Evolutionary conservation across 176 grass and related monocot genomes (phyloP).

Genomic region (Aegilops bicornis): DNA sequence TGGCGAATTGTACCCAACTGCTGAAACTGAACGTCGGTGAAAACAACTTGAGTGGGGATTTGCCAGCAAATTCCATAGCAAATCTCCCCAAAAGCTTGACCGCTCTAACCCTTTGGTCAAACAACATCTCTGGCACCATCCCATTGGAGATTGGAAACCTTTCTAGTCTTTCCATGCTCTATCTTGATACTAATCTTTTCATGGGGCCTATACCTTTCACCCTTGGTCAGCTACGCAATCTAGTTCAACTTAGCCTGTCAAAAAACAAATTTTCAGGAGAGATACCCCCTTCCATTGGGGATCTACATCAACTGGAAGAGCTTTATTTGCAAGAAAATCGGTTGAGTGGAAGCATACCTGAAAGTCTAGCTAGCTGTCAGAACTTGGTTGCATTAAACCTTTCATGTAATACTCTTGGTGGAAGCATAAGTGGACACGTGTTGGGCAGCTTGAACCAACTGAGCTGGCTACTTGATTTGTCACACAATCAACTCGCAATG

Average conservation of each 20-base stretch:
- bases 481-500: not conserved
- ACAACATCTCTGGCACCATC: not conserved
- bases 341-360: not conserved
- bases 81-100: conserved; percentile 21
- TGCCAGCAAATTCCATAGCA: not conserved
- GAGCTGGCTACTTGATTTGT: not conserved
- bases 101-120: not conserved
- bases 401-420: not conserved
- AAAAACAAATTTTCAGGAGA: not conserved
- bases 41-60: conserved; percentile 21
- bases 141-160: not conserved
- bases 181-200: not conserved
- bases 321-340: not conserved
- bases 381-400: not conserved
- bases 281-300: not conserved
- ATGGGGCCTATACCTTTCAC: not conserved
- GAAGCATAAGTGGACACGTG: not conserved
- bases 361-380: not conserved
- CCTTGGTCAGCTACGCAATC: not conserved
- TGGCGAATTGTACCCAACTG: conserved; percentile 12
- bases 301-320: not conserved
- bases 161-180: not conserved
- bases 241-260: not conserved
- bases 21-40: not conserved
- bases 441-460: not conserved